Conservation (phyloP, 2,329 filamentous ascomycete genomes). For the Periconia macrospinosa region DNA sequence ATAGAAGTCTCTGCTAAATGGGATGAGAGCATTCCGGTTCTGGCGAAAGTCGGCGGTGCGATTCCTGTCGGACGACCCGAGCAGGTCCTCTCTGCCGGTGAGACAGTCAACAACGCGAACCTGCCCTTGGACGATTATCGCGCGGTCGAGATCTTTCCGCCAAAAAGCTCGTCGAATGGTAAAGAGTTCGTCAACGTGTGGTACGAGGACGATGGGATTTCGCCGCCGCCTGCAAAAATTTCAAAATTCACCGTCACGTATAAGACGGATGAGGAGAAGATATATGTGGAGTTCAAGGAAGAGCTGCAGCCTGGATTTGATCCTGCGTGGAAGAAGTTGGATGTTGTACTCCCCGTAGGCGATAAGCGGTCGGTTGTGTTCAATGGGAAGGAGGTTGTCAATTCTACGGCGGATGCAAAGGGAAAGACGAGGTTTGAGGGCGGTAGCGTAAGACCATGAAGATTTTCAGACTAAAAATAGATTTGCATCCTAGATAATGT, state of each 20-base stretch:
- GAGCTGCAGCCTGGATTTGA: slow-evolving; percentile 46
- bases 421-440: not conserved
- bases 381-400: slow-evolving; percentile 9
- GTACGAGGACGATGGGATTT: slow-evolving; percentile 62
- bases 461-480: too few species aligned
- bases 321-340: slow-evolving; percentile 54
- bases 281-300: slow-evolving; percentile 48
- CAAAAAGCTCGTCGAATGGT: slow-evolving; percentile 42
- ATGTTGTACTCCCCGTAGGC: slow-evolving; percentile 55
- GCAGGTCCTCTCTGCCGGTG: slow-evolving; percentile 57
- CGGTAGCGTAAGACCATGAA: not conserved
- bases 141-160: slow-evolving; percentile 61
- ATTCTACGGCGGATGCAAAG: not conserved
- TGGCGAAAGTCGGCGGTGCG: slow-evolving; percentile 58
- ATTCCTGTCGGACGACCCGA: slow-evolving; percentile 56
- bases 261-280: slow-evolving; percentile 44
- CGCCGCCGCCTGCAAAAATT: slow-evolving; percentile 40
- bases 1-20: slow-evolving; percentile 54
- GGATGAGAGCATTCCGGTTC: slow-evolving; percentile 57
- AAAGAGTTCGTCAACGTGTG: slow-evolving; percentile 48
- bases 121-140: slow-evolving; percentile 58
- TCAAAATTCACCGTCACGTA: slow-evolving; percentile 31
- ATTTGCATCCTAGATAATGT: too few species aligned
- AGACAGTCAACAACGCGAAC: slow-evolving; percentile 49
- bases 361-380: slow-evolving; percentile 47